Conservation (phyloP, 2,329 filamentous ascomycete genomes). For the Diaporthe ilicicola region DNA sequence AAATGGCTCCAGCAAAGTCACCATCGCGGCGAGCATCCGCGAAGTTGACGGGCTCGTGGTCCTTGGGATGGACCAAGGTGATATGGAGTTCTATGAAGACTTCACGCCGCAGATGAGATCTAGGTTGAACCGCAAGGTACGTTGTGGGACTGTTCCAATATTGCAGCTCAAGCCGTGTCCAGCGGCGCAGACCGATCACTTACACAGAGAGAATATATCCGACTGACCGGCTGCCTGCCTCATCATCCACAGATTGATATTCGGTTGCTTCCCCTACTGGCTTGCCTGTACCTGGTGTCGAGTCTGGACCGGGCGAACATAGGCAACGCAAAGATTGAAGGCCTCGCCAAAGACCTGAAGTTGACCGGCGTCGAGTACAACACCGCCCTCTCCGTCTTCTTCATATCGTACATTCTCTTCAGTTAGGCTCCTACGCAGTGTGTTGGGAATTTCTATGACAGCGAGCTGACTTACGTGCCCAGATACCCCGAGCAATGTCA, state of each 20-base stretch:
- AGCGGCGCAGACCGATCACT: too few relatives aligned
- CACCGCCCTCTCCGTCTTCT: constrained; percentile 44
- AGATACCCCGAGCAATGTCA: constrained; percentile 18
- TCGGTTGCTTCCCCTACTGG: constrained; percentile 53
- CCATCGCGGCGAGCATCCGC: neutral
- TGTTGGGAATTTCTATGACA: neutral
- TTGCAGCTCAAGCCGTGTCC: too few relatives aligned
- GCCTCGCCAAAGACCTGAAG: constrained; percentile 55
- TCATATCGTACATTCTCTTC: constrained; percentile 20
- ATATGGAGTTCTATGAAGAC: constrained; percentile 10
- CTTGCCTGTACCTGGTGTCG: constrained; percentile 62
- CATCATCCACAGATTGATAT: constrained; percentile 39
- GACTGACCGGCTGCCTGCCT: constrained; percentile 24
- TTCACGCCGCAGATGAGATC: constrained; percentile 3
- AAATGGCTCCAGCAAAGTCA: neutral
- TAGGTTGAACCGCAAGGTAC: constrained; percentile 9
- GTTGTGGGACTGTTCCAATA: neutral
- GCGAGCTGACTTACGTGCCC: neutral
- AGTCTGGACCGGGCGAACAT: constrained; percentile 65
- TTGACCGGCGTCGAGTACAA: constrained; percentile 51
- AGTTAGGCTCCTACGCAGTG: neutral
- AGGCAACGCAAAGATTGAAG: constrained; percentile 57
- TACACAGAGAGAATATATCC: constrained; percentile 34
- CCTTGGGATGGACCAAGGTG: constrained; percentile 11
- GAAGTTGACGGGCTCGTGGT: constrained; percentile 21